Evolutionary conservation across 768 basidiomycete species (phyloP), one percentile per base, ranked within the genome.

Genomic region (Polyporus arcularius): DNA sequence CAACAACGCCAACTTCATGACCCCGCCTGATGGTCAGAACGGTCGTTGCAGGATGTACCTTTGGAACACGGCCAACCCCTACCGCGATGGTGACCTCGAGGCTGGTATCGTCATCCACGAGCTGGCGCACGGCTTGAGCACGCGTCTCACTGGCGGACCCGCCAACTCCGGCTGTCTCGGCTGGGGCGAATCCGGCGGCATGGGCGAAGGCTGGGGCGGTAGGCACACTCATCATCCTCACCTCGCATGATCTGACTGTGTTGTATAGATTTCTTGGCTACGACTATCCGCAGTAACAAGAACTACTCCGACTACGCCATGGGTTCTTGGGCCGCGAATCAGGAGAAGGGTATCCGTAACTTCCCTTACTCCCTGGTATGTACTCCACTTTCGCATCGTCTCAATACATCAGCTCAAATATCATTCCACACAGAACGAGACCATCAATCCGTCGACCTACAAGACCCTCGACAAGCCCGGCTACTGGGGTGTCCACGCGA

Each of bases 151-250:
- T 7, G 96, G 96, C 73, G 96, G 96, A 3, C 95, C 95, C 0
- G 81, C 85, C 55, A 92, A 96, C 77, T 95, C 93, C 32, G 92
- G 90, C 2, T 97, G 96, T 72, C 86, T 98, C 57, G 94, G 93
- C 11, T 98, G 91, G 88, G 96, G 96, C 53, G 95, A 98, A 78
- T 82, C 87, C 30, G 96, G 96, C 41, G 96, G 95, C 28, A 98
- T 98, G 96, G 96, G 96, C 65, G 94, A 97, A 76, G 95, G 95
- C 14, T 97, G 95, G 95, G 95, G 95, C 64, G 87, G 85, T 82
- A 57, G 47, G 78, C 74, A 0, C 7, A 4, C 43, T 16, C n/a
- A 18, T 28, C 6, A 4, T 26, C 2, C 12, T 18, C 46, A 28
- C 28, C 21, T 26, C 14, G 28, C 26, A 48, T 12, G 4, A 14